Conservation (phyloP, 1,139 yeast genomes). For the Nakaseomyces glabratus region DNA sequence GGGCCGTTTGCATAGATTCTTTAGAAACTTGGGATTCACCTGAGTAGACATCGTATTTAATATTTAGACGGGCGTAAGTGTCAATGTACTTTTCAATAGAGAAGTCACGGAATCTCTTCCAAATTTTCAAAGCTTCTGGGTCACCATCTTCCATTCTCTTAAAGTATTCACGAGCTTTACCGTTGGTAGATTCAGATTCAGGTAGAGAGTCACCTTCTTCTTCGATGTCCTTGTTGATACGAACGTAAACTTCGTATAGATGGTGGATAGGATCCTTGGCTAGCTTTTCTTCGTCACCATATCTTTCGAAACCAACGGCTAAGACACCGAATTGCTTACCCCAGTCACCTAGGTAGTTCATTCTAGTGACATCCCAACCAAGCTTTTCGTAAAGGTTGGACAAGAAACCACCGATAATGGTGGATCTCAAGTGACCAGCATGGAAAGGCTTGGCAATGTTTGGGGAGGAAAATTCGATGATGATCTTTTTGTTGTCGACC, state of each 20-base stretch:
- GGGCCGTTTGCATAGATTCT: slow-evolving; percentile 61
- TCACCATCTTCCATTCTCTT: slow-evolving; percentile 93
- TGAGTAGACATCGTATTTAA: slow-evolving; percentile 75
- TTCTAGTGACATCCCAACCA: slow-evolving; percentile 84
- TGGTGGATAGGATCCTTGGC: slow-evolving; percentile 83
- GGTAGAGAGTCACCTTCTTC: slow-evolving; percentile 61
- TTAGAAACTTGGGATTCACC: slow-evolving; percentile 93
- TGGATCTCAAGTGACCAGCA: slow-evolving; percentile 97
- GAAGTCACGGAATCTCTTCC: slow-evolving; percentile 85
- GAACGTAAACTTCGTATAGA: slow-evolving; percentile 88
- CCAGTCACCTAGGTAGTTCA: slow-evolving; percentile 98
- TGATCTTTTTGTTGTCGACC: slow-evolving; percentile 62
- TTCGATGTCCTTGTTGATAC: slow-evolving; percentile 69
- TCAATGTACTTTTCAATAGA: slow-evolving; percentile 78
- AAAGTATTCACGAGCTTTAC: slow-evolving; percentile 81
- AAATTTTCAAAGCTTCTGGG: slow-evolving; percentile 61
- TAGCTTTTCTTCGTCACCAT: slow-evolving; percentile 71
- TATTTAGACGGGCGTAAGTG: slow-evolving; percentile 88
- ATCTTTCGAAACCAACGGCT: slow-evolving; percentile 83
- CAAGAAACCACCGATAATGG: slow-evolving; percentile 96
- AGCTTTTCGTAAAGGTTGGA: slow-evolving; percentile 80
- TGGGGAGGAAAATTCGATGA: slow-evolving; percentile 93
- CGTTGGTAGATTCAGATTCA: slow-evolving; percentile 51
- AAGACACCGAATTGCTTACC: slow-evolving; percentile 96
- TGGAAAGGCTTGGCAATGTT: slow-evolving; percentile 99